Conservation (phyloP, 208 protist species). For the Acanthamoeba polyphaga region DNA sequence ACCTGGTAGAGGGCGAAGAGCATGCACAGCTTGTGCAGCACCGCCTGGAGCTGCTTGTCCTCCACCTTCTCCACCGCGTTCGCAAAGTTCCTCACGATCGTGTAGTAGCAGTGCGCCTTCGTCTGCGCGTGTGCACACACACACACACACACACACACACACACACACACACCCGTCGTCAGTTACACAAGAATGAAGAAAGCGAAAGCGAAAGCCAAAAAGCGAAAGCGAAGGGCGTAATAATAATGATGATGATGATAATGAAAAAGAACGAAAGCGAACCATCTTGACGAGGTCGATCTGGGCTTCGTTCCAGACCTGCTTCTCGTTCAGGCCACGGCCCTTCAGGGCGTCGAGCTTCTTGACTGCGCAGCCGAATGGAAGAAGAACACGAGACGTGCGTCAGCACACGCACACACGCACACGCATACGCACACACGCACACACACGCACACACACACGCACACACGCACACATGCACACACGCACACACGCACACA, state of each 20-base stretch:
- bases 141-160: too few relatives aligned
- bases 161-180: too few relatives aligned
- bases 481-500: too few relatives aligned
- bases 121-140: neutral
- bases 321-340: neutral
- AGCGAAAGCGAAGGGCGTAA: too few relatives aligned
- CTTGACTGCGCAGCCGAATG: neutral
- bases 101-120: constrained; percentile 75
- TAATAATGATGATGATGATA: too few relatives aligned
- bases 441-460: too few relatives aligned
- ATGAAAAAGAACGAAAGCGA: too few relatives aligned
- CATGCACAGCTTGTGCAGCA: constrained; percentile 48
- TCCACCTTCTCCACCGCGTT: constrained; percentile 31
- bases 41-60: neutral
- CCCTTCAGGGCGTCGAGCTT: neutral
- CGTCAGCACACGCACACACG: too few relatives aligned
- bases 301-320: neutral
- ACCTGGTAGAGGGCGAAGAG: constrained; percentile 60
- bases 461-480: too few relatives aligned
- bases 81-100: constrained; percentile 36
- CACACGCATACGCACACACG: too few relatives aligned
- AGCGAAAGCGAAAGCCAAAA: too few relatives aligned
- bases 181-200: too few relatives aligned
- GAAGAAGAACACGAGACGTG: neutral
- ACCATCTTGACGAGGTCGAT: neutral